phyloP scores from a whole-genome alignment of 805 yeast species.

The Candida wancherniae region DNA sequence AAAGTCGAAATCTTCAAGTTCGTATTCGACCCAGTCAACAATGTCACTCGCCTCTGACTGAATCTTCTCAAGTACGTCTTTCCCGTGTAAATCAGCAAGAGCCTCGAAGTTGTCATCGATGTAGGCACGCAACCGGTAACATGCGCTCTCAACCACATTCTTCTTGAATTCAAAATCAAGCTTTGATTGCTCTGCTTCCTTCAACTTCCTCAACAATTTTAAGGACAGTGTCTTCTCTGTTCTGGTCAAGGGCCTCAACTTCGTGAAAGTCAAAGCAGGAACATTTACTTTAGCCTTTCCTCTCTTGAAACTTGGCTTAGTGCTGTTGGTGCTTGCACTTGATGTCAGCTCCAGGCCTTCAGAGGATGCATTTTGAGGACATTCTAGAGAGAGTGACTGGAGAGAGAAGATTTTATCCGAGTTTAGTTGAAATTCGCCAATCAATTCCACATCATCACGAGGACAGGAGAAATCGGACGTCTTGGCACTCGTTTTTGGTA shows the following conservation, averaged over 20 bases:
- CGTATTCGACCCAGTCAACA: slow-evolving; percentile 78
- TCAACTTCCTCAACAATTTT: slow-evolving; percentile 48
- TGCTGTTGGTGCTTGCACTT: slow-evolving; percentile 6
- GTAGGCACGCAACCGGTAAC: slow-evolving; percentile 62
- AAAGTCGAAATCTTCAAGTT: slow-evolving; percentile 47
- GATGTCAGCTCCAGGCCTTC: slow-evolving; percentile 12
- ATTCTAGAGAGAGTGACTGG: slow-evolving; percentile 40
- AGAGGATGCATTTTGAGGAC: slow-evolving; percentile 23
- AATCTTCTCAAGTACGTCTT: slow-evolving; percentile 29
- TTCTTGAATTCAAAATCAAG: slow-evolving; percentile 50
- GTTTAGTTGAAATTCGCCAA: slow-evolving; percentile 43
- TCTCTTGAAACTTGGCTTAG: slow-evolving; percentile 14
- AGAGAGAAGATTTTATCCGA: slow-evolving; percentile 48
- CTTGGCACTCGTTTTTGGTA: slow-evolving; percentile 23
- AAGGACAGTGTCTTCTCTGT: slow-evolving; percentile 43
- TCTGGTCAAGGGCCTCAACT: slow-evolving; percentile 26
- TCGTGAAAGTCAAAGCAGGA: slow-evolving; percentile 46
- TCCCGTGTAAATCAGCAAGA: slow-evolving; percentile 35
- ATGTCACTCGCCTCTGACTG: slow-evolving; percentile 38
- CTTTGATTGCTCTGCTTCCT: slow-evolving; percentile 52
- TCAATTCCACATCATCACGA: slow-evolving; percentile 21
- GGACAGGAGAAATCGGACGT: slow-evolving; percentile 39
- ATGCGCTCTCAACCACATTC: slow-evolving; percentile 67
- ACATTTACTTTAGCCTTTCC: slow-evolving; percentile 26
- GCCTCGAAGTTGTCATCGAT: slow-evolving; percentile 50